Percentiles rank a stretch among this genome's conserved stretches.
Evolutionary conservation across 2,329 filamentous ascomycete species (phyloP).

Genomic region (Chrysoporthe puriensis): DNA sequence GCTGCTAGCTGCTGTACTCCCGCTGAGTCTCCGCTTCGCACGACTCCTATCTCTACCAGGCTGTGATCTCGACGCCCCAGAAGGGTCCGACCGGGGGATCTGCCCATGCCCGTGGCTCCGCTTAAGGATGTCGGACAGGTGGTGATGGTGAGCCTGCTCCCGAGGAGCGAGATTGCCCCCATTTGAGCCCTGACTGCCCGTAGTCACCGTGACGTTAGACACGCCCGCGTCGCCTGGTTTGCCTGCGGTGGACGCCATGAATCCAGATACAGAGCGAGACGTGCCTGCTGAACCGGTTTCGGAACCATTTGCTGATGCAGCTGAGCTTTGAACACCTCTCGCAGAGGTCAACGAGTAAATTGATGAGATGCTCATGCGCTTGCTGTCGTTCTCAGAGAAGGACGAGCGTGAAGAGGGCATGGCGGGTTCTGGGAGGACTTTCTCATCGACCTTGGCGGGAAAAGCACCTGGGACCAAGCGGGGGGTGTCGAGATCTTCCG

Average conservation of each 20-base stretch:
- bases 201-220: constrained; percentile 58
- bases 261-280: constrained; percentile 48
- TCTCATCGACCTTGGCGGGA: constrained; percentile 36
- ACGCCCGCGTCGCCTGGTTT: constrained; percentile 57
- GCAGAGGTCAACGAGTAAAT: constrained; percentile 71
- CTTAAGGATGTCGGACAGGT: constrained; percentile 51
- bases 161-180: constrained; percentile 51
- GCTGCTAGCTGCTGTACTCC: constrained; percentile 80
- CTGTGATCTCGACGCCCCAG: constrained; percentile 44
- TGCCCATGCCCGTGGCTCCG: constrained; percentile 39
- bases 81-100: constrained; percentile 35
- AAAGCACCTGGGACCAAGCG: constrained; percentile 44
- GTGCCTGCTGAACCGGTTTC: constrained; percentile 45
- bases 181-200: constrained; percentile 47
- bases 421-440: constrained; percentile 53
- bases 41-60: constrained; percentile 65
- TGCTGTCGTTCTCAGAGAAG: constrained; percentile 54
- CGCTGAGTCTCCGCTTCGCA: constrained; percentile 76
- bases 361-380: constrained; percentile 74
- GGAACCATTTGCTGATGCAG: constrained; percentile 57
- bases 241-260: constrained; percentile 49
- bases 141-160: constrained; percentile 45
- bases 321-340: constrained; percentile 55
- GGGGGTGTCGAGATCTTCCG: constrained; percentile 51
- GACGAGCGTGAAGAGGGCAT: constrained; percentile 49